Evolutionary conservation across 2,329 filamentous ascomycete species (phyloP).

Genomic region (Fonsecaea pugnacius): DNA sequence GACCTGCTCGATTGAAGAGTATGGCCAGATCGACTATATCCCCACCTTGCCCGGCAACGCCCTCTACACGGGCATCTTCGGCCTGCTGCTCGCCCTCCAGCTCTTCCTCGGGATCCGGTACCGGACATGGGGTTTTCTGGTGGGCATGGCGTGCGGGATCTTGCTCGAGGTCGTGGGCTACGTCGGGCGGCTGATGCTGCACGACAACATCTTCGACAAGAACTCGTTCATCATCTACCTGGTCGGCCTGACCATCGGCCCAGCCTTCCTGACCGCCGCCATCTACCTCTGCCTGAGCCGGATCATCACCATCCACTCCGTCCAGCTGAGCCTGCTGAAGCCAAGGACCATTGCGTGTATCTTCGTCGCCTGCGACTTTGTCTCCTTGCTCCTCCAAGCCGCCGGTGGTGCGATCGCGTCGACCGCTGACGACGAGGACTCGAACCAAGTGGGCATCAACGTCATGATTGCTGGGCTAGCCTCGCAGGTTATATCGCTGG

Average conservation of each 20-base stretch:
- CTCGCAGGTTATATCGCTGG: slow-evolving; percentile 50
- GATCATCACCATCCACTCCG: slow-evolving; percentile 45
- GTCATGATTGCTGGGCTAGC: slow-evolving; percentile 67
- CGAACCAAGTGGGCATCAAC: slow-evolving; percentile 55
- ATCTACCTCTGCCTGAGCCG: slow-evolving; percentile 65
- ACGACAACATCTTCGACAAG: slow-evolving; percentile 55
- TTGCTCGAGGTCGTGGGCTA: slow-evolving; percentile 65
- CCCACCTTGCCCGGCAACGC: slow-evolving; percentile 60
- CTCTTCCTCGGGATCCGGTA: slow-evolving; percentile 51
- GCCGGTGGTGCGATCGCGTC: slow-evolving; percentile 62
- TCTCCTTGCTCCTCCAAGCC: slow-evolving; percentile 65
- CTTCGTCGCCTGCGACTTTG: slow-evolving; percentile 67
- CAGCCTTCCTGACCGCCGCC: slow-evolving; percentile 67
- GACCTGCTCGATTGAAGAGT: slow-evolving; percentile 22
- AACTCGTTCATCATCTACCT: slow-evolving; percentile 62
- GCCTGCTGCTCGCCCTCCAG: slow-evolving; percentile 49
- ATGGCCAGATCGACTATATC: slow-evolving; percentile 56
- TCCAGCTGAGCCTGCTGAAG: slow-evolving; percentile 42
- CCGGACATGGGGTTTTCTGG: slow-evolving; percentile 56
- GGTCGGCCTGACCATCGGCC: slow-evolving; percentile 66
- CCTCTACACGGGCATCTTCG: slow-evolving; percentile 58
- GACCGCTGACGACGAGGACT: slow-evolving; percentile 45
- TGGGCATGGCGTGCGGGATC: slow-evolving; percentile 61
- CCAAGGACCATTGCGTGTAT: slow-evolving; percentile 44
- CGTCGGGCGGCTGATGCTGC: slow-evolving; percentile 60